These are phyloP conservation scores for Herpetospermum pedunculosum DNA, from an alignment of 306 rosid species.

Conservation along the genomic window DNA sequence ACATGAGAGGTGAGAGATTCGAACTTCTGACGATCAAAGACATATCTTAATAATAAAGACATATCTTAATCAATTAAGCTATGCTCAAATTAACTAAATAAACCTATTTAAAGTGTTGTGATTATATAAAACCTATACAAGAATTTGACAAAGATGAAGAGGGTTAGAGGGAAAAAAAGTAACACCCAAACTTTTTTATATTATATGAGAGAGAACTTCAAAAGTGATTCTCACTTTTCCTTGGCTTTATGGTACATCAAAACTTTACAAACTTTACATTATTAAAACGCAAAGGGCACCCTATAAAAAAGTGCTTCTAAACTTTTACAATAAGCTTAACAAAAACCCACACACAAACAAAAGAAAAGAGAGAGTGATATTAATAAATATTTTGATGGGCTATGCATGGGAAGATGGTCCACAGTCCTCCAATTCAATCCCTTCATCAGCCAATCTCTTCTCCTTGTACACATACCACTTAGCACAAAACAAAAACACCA, in stretches of 20 bases:
- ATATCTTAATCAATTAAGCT: too few species aligned
- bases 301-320: not conserved
- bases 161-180: not conserved
- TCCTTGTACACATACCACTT: slow-evolving; percentile 88
- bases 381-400: not conserved
- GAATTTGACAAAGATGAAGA: too few species aligned
- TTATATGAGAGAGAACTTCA: slow-evolving; percentile 1
- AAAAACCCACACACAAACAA: not conserved
- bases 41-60: too few species aligned
- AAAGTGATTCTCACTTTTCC: slow-evolving; percentile 1
- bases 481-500: slow-evolving; percentile 43
- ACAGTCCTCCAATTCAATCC: slow-evolving; percentile 47
- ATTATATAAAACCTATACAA: too few species aligned
- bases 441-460: slow-evolving; percentile 51
- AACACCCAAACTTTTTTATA: not conserved
- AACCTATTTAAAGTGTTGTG: too few species aligned
- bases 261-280: slow-evolving; percentile 7
- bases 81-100: too few species aligned
- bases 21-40: too few species aligned
- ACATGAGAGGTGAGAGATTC: too few species aligned
- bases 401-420: slow-evolving; percentile 25
- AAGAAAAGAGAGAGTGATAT: not conserved
- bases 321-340: not conserved
- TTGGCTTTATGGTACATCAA: slow-evolving; percentile 2
- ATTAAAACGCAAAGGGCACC: not conserved